Percentiles rank a stretch among this genome's conserved stretches.
Conservation (phyloP, 208 protist species). For the Porcisia deanei region DNA sequence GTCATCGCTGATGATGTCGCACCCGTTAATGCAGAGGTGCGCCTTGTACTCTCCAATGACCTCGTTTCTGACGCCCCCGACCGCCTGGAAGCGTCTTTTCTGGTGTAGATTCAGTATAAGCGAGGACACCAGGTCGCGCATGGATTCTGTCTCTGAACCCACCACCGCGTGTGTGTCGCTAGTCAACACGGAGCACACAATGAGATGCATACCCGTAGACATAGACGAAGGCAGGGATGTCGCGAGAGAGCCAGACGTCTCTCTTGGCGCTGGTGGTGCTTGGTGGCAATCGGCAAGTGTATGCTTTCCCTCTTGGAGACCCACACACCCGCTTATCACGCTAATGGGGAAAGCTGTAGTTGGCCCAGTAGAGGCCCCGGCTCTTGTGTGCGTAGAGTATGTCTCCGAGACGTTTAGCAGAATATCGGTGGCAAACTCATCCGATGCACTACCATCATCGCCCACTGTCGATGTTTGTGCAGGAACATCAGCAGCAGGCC, state of each 20-base stretch:
- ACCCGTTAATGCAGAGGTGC: constrained; percentile 10
- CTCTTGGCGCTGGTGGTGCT: too few species aligned
- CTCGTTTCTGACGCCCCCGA: background rate
- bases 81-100: background rate
- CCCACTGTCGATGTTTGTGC: too few species aligned
- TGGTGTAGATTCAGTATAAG: background rate
- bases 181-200: too few species aligned
- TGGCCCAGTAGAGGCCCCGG: background rate
- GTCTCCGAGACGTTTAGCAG: constrained; percentile 5
- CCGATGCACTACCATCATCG: too few species aligned
- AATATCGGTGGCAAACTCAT: background rate
- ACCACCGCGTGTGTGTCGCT: too few species aligned
- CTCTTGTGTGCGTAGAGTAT: constrained; percentile 13
- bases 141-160: too few species aligned
- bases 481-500: background rate
- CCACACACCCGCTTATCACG: constrained; percentile 13
- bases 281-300: too few species aligned
- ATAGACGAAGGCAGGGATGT: too few species aligned
- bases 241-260: too few species aligned
- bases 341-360: background rate
- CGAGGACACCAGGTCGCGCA: background rate
- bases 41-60: constrained; percentile 1
- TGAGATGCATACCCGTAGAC: too few species aligned
- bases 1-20: background rate
- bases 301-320: background rate